A percentile compares a stretch with the other conserved stretches of the same genome.
Conservation (phyloP, 345 rosid genomes). For the Physaria fendleri region DNA sequence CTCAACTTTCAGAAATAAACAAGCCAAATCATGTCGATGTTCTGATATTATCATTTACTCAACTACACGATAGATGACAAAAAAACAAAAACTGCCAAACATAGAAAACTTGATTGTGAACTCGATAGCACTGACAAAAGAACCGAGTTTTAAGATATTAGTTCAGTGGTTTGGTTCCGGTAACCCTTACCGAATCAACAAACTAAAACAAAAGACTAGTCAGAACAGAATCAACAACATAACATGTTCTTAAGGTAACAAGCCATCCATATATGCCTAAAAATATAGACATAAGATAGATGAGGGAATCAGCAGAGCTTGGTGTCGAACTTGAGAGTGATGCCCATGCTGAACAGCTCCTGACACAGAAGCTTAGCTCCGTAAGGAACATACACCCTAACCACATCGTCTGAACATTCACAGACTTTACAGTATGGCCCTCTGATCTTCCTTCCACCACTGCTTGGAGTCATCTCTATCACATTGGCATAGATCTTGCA, state of each 20-base stretch:
- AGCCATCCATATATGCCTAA: not conserved
- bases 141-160: not conserved
- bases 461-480: constrained; percentile 49
- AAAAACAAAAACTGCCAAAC: not conserved
- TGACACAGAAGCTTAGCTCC: constrained; percentile 75
- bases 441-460: constrained; percentile 68
- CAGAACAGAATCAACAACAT: not conserved
- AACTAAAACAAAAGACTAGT: not conserved
- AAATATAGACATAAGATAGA: not conserved
- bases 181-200: not conserved
- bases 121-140: not conserved
- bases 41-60: too few species aligned
- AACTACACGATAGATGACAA: too few species aligned
- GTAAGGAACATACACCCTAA: constrained; percentile 58
- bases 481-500: constrained; percentile 59
- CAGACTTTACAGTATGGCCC: constrained; percentile 76
- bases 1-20: too few species aligned
- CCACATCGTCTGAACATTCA: constrained; percentile 51
- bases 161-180: not conserved
- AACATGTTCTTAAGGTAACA: not conserved
- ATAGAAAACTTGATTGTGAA: not conserved
- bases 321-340: constrained; percentile 57
- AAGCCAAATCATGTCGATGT: too few species aligned
- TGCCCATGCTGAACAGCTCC: constrained; percentile 89
- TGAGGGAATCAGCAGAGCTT: constrained; percentile 34